These are phyloP conservation scores for Leccinum obscurum DNA, from an alignment of 768 basidiomycete species.

Conservation along the genomic window DNA sequence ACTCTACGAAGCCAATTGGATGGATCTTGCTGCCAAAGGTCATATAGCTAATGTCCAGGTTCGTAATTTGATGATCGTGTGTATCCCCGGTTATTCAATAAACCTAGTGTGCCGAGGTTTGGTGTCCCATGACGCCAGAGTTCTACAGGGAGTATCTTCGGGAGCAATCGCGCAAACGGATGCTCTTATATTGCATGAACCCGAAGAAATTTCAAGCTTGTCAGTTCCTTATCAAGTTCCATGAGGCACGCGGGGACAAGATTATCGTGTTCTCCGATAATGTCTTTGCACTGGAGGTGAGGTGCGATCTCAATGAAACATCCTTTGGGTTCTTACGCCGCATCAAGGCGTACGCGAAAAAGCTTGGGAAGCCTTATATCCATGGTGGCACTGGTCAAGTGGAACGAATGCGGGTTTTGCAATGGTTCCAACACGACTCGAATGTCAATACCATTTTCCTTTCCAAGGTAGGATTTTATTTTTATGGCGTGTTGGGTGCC, in stretches of 20 bases:
- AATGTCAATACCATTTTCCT: conserved; percentile 97
- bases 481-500: conserved; percentile 8
- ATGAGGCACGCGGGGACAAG: conserved; percentile 97
- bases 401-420: conserved; percentile 93
- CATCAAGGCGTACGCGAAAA: conserved; percentile 87
- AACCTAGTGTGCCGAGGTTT: conserved; percentile 93
- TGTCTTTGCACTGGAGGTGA: conserved; percentile 92
- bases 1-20: conserved; percentile 99
- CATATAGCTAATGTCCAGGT: conserved; percentile 99
- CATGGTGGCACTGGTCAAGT: conserved; percentile 94
- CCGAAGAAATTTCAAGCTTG: conserved; percentile 99
- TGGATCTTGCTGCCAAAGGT: conserved; percentile 99
- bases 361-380: conserved; percentile 91
- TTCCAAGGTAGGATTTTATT: conserved; percentile 68
- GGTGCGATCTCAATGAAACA: conserved; percentile 12
- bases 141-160: conserved; percentile 97
- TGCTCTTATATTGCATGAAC: conserved; percentile 99
- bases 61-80: conserved; percentile 21
- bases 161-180: conserved; percentile 89
- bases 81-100: conserved; percentile 5
- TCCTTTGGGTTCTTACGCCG: conserved; percentile 1
- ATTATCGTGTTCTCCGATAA: conserved; percentile 99
- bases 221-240: conserved; percentile 97
- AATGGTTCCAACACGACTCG: conserved; percentile 94
- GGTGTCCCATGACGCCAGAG: conserved; percentile 99